Conservation (phyloP, 1,284 basidiomycete species). For the Trametes hirsuta region DNA sequence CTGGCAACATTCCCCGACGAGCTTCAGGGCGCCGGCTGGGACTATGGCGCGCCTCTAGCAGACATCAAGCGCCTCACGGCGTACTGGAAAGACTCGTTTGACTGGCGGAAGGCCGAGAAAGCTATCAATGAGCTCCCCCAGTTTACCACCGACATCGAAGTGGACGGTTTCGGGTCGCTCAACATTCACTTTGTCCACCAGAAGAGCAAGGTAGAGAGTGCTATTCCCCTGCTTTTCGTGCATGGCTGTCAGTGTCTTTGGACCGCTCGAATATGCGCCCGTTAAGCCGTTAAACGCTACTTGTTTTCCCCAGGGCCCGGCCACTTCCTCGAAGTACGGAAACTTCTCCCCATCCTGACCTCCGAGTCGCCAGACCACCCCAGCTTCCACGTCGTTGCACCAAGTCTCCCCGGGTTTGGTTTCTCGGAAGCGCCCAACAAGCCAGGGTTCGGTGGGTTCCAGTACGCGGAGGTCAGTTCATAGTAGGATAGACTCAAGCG, state of each 20-base stretch:
- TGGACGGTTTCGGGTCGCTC: conserved; percentile 41
- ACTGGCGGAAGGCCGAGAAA: conserved; percentile 46
- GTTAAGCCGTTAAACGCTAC: too few species aligned
- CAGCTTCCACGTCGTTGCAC: conserved; percentile 50
- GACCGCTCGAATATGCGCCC: too few species aligned
- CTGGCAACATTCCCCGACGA: conserved; percentile 44
- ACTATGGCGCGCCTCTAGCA: conserved; percentile 43
- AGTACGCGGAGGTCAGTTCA: conserved; percentile 18
- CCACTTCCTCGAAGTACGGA: conserved; percentile 45
- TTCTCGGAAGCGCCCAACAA: conserved; percentile 39
- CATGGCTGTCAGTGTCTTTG: conserved; percentile 45
- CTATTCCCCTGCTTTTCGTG: conserved; percentile 51
- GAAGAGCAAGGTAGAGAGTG: conserved; percentile 37
- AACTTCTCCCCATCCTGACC: conserved; percentile 35
- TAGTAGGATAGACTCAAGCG: not conserved
- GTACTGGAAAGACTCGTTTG: conserved; percentile 44
- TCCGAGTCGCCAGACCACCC: conserved; percentile 30
- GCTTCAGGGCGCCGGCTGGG: conserved; percentile 41
- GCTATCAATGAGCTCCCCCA: conserved; percentile 46
- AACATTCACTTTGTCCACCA: conserved; percentile 50
- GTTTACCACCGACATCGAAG: conserved; percentile 44
- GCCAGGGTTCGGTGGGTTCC: conserved; percentile 35
- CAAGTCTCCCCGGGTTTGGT: conserved; percentile 46
- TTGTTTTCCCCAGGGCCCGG: conserved; percentile 42
- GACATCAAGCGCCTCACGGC: conserved; percentile 44